Percentiles rank a stretch among this genome's conserved stretches.
Evolutionary conservation across 2,329 filamentous ascomycete species (phyloP).

Genomic region (Volutella citrinella): DNA sequence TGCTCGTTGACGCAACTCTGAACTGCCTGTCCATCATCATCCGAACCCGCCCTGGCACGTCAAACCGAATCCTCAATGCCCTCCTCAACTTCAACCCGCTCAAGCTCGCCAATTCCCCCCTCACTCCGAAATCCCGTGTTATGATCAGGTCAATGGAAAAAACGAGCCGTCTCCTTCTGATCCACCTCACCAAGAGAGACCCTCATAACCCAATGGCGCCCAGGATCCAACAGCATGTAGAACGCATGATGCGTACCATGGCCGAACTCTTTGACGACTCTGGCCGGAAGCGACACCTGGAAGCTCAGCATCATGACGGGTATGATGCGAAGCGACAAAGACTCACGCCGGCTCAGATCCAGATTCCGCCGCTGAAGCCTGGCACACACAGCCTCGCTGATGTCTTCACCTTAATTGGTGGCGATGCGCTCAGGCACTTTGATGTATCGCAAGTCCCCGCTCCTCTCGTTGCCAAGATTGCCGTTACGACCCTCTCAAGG

Average conservation of each 20-base stretch:
- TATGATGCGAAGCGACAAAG: slow-evolving; percentile 83
- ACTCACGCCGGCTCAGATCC: slow-evolving; percentile 45
- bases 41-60: slow-evolving; percentile 74
- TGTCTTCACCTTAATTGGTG: slow-evolving; percentile 78
- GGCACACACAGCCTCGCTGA: slow-evolving; percentile 78
- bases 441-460: slow-evolving; percentile 78
- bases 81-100: slow-evolving; percentile 91
- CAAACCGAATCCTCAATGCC: slow-evolving; percentile 80
- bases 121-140: slow-evolving; percentile 77
- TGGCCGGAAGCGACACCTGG: slow-evolving; percentile 72
- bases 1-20: slow-evolving; percentile 85
- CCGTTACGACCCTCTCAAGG: slow-evolving; percentile 72
- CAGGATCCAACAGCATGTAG: slow-evolving; percentile 84
- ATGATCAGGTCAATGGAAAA: slow-evolving; percentile 93
- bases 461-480: slow-evolving; percentile 74
- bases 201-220: slow-evolving; percentile 71
- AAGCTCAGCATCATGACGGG: slow-evolving; percentile 67
- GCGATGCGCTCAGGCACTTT: slow-evolving; percentile 71
- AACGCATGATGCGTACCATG: slow-evolving; percentile 75
- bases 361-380: slow-evolving; percentile 68
- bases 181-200: slow-evolving; percentile 83
- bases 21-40: slow-evolving; percentile 84
- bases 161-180: slow-evolving; percentile 78
- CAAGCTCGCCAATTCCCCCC: slow-evolving; percentile 70
- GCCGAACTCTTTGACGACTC: slow-evolving; percentile 77